Percentiles rank a stretch among this genome's conserved stretches.
Conservation (phyloP, 2,329 filamentous ascomycete species). For the Rutstroemia sp. region DNA sequence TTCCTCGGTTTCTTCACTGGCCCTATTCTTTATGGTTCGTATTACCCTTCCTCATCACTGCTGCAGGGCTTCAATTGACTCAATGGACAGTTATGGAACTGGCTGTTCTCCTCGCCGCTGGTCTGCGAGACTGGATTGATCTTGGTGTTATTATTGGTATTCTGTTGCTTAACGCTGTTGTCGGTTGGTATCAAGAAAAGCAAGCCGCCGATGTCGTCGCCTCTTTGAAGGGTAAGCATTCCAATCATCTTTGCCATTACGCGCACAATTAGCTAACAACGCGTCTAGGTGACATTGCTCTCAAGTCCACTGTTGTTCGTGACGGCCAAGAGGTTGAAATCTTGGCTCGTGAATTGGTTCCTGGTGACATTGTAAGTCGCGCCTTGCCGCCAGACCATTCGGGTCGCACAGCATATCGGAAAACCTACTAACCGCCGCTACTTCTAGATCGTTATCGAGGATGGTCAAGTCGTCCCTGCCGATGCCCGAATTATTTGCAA, state of each 20-base stretch:
- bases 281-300: conserved; percentile 59
- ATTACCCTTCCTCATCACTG: neutral
- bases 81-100: conserved; percentile 60
- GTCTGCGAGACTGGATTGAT: conserved; percentile 71
- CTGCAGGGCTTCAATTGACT: conserved; percentile 9
- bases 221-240: conserved; percentile 47
- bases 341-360: conserved; percentile 66
- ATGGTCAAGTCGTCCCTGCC: conserved; percentile 63
- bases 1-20: conserved; percentile 70
- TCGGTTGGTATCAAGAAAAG: conserved; percentile 78
- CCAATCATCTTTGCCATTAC: neutral
- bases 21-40: conserved; percentile 69
- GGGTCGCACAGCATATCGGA: neutral
- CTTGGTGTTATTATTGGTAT: conserved; percentile 73
- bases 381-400: neutral
- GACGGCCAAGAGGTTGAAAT: conserved; percentile 61
- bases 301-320: conserved; percentile 62
- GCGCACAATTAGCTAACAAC: neutral
- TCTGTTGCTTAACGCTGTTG: conserved; percentile 64
- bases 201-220: conserved; percentile 72
- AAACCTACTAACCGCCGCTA: neutral
- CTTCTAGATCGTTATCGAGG: conserved; percentile 57
- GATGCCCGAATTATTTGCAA: conserved; percentile 67
- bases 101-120: conserved; percentile 64
- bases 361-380: conserved; percentile 62